Percentiles rank a stretch among this genome's conserved stretches.
phyloP scores from a whole-genome alignment of 1,139 yeast genomes.

The Blastobotrys elegans region DNA sequence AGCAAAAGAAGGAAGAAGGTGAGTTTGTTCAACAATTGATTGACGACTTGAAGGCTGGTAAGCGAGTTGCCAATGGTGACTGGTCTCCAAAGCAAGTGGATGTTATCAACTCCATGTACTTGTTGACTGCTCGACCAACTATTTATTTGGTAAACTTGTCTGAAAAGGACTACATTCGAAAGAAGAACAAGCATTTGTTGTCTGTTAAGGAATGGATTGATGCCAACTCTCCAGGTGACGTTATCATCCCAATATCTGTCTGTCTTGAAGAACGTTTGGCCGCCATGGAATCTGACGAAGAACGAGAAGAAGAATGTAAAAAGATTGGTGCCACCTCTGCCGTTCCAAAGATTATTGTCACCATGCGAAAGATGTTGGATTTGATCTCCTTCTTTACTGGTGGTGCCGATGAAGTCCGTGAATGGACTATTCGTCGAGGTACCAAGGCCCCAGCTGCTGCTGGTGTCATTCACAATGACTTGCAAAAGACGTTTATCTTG shows the following conservation, averaged over 20 bases:
- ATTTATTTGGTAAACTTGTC: slow-evolving; percentile 91
- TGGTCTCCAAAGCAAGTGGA: slow-evolving; percentile 93
- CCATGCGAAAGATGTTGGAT: slow-evolving; percentile 63
- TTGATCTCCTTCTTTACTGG: slow-evolving; percentile 87
- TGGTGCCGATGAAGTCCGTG: slow-evolving; percentile 85
- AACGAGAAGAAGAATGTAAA: slow-evolving; percentile 87
- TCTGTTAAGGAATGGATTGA: slow-evolving; percentile 98
- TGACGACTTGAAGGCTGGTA: slow-evolving; percentile 70
- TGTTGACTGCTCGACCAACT: slow-evolving; percentile 89
- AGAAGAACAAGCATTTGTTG: slow-evolving; percentile 92
- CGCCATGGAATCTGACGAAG: slow-evolving; percentile 82
- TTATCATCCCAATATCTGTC: slow-evolving; percentile 90
- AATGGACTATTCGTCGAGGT: slow-evolving; percentile 82
- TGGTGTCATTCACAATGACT: slow-evolving; percentile 85
- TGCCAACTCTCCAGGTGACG: slow-evolving; percentile 86
- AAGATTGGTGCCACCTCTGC: slow-evolving; percentile 78
- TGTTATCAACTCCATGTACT: slow-evolving; percentile 74
- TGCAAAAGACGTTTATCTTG: slow-evolving; percentile 74
- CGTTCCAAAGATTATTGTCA: slow-evolving; percentile 69
- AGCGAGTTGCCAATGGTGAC: slow-evolving; percentile 83
- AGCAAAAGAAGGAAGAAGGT: slow-evolving; percentile 91
- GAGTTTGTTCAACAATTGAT: slow-evolving; percentile 74
- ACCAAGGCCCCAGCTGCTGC: slow-evolving; percentile 90
- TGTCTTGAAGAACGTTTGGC: slow-evolving; percentile 91
- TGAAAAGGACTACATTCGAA: slow-evolving; percentile 91